Evolutionary conservation across 2,329 filamentous ascomycete species (phyloP).

Genomic region (Rhinocladiella similis): DNA sequence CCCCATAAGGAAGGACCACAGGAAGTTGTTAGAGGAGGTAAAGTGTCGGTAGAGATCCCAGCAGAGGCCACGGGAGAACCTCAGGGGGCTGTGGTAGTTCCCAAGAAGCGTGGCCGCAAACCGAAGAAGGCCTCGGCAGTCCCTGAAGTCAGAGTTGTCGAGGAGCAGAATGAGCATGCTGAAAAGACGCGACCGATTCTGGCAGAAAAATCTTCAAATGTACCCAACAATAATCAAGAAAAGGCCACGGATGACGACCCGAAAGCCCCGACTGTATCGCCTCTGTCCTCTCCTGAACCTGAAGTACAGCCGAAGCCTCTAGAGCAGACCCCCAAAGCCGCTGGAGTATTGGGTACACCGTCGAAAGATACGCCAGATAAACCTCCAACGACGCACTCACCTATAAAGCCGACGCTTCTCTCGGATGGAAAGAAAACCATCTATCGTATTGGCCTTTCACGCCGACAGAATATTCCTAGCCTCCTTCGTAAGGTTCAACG

Average conservation of each 20-base stretch:
- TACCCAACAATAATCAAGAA: not conserved
- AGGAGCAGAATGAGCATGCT: not conserved
- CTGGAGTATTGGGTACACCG: slow-evolving; percentile 5
- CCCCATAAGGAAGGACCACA: not conserved
- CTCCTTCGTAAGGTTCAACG: slow-evolving; percentile 29
- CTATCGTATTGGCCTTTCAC: slow-evolving; percentile 29
- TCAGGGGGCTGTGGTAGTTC: slow-evolving; percentile 13
- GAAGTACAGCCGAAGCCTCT: not conserved
- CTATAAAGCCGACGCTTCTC: slow-evolving; percentile 23
- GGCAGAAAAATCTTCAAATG: slow-evolving; percentile 19
- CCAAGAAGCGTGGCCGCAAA: slow-evolving; percentile 30
- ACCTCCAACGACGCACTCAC: slow-evolving; percentile 26
- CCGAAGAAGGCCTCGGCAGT: slow-evolving; percentile 22
- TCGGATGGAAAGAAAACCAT: slow-evolving; percentile 14
- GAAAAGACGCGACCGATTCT: slow-evolving; percentile 11
- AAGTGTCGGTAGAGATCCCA: slow-evolving; percentile 25
- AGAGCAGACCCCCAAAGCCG: not conserved
- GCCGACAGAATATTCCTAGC: slow-evolving; percentile 27
- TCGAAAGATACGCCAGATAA: slow-evolving; percentile 17
- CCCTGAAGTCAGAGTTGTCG: slow-evolving; percentile 1
- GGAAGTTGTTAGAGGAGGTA: slow-evolving; percentile 3
- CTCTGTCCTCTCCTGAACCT: slow-evolving; percentile 16
- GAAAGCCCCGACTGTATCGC: slow-evolving; percentile 15
- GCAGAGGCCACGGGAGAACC: slow-evolving; percentile 13
- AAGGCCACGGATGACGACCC: not conserved